Conservation (phyloP, 169 alveolate species). For the Besnoitia besnoiti region DNA sequence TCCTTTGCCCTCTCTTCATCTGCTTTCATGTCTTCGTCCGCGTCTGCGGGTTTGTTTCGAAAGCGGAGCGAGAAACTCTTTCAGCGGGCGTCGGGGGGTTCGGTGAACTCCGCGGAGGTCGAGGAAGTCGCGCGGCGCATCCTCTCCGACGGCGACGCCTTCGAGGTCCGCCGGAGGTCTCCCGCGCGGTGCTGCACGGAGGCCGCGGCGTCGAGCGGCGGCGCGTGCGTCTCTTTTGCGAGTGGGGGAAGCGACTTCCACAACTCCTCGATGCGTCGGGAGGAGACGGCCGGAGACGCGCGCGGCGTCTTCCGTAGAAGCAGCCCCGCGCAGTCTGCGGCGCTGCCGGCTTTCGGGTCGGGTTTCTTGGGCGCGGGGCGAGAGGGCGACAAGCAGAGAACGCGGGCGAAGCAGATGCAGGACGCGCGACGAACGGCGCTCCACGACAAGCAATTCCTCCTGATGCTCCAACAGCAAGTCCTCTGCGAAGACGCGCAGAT, state of each 20-base stretch:
- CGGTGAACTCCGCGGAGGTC: background rate
- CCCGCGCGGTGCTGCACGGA: too few relatives aligned
- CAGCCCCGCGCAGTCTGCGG: too few relatives aligned
- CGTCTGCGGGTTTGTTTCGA: background rate
- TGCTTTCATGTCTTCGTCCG: background rate
- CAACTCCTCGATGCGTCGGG: too few relatives aligned
- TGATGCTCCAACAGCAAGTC: slow-evolving; percentile 1
- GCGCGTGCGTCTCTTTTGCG: too few relatives aligned
- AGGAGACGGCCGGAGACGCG: too few relatives aligned
- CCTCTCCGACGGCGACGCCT: background rate
- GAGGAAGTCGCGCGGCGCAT: background rate
- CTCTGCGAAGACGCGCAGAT: background rate
- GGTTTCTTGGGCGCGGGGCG: background rate
- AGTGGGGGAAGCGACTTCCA: too few relatives aligned
- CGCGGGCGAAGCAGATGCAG: background rate
- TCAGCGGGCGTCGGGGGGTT: background rate
- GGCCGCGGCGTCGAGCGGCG: too few relatives aligned
- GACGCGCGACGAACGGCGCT: background rate
- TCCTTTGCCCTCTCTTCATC: background rate
- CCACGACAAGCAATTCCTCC: slow-evolving; percentile 5
- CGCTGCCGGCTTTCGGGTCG: too few relatives aligned
- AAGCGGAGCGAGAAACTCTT: background rate
- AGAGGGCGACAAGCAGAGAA: background rate
- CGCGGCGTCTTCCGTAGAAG: too few relatives aligned
- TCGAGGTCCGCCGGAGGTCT: too few relatives aligned